phyloP scores from a whole-genome alignment of 768 basidiomycete species.

The Lanmaoa rubissima region DNA sequence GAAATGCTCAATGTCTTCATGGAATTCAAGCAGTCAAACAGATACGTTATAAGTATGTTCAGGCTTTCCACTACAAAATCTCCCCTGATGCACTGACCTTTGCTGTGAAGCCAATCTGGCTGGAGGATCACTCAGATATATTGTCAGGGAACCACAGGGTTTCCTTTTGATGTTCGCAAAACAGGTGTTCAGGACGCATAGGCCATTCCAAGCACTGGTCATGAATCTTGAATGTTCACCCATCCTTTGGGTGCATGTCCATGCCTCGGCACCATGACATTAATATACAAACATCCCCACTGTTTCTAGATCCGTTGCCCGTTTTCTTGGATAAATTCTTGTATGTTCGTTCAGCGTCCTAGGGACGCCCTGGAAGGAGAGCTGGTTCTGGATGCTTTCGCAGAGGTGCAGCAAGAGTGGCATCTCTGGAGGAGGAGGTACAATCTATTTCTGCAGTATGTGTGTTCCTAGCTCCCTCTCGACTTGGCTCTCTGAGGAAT shows the following conservation, averaged over 20 bases:
- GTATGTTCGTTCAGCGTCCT: slow-evolving; percentile 74
- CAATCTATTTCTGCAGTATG: slow-evolving; percentile 68
- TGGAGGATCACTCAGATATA: slow-evolving; percentile 72
- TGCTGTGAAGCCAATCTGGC: slow-evolving; percentile 43
- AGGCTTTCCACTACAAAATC: not conserved
- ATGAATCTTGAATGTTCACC: slow-evolving; percentile 72
- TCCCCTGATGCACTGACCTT: not conserved
- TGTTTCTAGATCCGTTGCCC: slow-evolving; percentile 65
- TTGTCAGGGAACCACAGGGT: slow-evolving; percentile 76
- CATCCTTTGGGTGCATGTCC: slow-evolving; percentile 62
- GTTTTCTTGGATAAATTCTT: slow-evolving; percentile 85
- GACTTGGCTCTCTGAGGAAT: not conserved
- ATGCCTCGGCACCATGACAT: not conserved
- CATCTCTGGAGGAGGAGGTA: slow-evolving; percentile 80
- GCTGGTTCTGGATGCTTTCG: slow-evolving; percentile 60
- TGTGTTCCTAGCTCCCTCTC: not conserved
- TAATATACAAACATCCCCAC: not conserved
- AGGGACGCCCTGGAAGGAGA: slow-evolving; percentile 47
- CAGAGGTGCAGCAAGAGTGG: slow-evolving; percentile 76
- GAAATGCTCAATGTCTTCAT: slow-evolving; percentile 90
- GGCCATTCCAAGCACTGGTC: slow-evolving; percentile 77
- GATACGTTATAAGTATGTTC: slow-evolving; percentile 64
- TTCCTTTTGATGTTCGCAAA: slow-evolving; percentile 61
- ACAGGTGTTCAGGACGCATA: slow-evolving; percentile 74
- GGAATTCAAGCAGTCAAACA: slow-evolving; percentile 81